Evolutionary conservation across 2,329 filamentous ascomycete species (phyloP), one percentile per base, ranked within the genome.

Genomic region (Sporothrix brunneoviolacea): DNA sequence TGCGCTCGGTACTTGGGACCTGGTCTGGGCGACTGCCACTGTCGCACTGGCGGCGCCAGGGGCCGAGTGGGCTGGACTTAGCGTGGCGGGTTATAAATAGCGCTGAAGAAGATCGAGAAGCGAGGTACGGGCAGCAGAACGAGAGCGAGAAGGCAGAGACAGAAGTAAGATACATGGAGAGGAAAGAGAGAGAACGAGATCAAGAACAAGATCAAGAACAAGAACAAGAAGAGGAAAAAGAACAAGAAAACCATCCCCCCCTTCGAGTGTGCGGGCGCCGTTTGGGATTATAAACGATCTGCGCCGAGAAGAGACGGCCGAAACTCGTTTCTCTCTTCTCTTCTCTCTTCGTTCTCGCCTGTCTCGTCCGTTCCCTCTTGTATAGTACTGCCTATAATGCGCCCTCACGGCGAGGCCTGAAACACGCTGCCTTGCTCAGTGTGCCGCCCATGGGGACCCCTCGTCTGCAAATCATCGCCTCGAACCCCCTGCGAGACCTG

Each of bases 221-320:
- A 38, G 12, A 12, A 16, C 24, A 24, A 42, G 38, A 24, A 39
- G 19, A 49, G 22, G 12, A 24, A 24, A 19, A 21, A 7, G n/a
- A 15, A 51, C 8, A 24, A 22, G 15, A 32, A 43, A 39, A 15
- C 24, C 15, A n/a, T 21, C 16, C 22, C 4, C 28, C 15, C n/a
- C 22, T 9, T 16, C 22, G 28, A 48, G 37, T 41, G 37, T 48
- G 37, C 24, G 49, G 43, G 49, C 30, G 37, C 24, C 32, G 42
- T 47, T 39, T 40, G 49, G 49, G 36, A 18, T 48, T 51, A 46
- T 52, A 51, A 42, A 36, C 22, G 50, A 51, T 52, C 50, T 15
- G 28, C 38, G n/a, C 43, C 38, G 39, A 48, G 33, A 22, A 38
- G 24, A 44, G 24, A 44, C 22, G 38, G 24, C 19, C 47, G 22